Evolutionary conservation across 2,329 filamentous ascomycete genomes (phyloP).

Genomic region (Aspergillus versicolor): DNA sequence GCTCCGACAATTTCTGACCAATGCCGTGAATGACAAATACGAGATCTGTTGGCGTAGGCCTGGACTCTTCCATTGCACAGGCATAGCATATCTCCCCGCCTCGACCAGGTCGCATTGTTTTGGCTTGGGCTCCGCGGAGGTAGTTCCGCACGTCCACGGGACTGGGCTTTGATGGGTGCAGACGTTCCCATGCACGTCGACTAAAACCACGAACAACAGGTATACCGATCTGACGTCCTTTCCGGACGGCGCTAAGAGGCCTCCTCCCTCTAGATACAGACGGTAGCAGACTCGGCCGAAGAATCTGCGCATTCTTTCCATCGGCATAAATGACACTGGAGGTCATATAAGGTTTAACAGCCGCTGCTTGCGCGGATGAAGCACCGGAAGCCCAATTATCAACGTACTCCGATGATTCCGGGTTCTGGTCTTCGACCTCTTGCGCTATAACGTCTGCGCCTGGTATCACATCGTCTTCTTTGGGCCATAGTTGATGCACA

Average conservation of each 20-base stretch:
- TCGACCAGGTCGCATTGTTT: slow-evolving; percentile 23
- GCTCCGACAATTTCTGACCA: slow-evolving; percentile 90
- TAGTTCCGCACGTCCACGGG: slow-evolving; percentile 43
- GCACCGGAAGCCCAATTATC: slow-evolving; percentile 44
- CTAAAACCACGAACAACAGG: slow-evolving; percentile 90
- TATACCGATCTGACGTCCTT: slow-evolving; percentile 77
- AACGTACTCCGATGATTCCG: slow-evolving; percentile 22
- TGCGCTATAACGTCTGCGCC: slow-evolving; percentile 34
- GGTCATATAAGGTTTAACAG: slow-evolving; percentile 63
- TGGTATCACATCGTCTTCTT: slow-evolving; percentile 44
- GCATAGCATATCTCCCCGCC: slow-evolving; percentile 46
- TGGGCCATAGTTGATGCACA: slow-evolving; percentile 77
- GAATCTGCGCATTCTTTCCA: slow-evolving; percentile 71
- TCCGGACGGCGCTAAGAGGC: slow-evolving; percentile 81
- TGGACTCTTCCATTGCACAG: slow-evolving; percentile 63
- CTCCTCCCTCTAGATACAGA: slow-evolving; percentile 80
- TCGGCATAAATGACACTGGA: slow-evolving; percentile 88
- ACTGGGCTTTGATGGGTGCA: slow-evolving; percentile 58
- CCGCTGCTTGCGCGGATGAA: slow-evolving; percentile 43
- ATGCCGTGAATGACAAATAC: slow-evolving; percentile 93
- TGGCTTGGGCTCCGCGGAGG: slow-evolving; percentile 39
- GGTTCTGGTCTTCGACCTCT: slow-evolving; percentile 4
- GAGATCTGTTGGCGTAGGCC: slow-evolving; percentile 76
- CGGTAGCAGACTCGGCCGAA: slow-evolving; percentile 81
- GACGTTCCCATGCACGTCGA: slow-evolving; percentile 69